Percentiles rank a stretch among this genome's conserved stretches.
phyloP scores from a whole-genome alignment of 2,329 filamentous ascomycete species.

The Pseudogymnoascus sp. region DNA sequence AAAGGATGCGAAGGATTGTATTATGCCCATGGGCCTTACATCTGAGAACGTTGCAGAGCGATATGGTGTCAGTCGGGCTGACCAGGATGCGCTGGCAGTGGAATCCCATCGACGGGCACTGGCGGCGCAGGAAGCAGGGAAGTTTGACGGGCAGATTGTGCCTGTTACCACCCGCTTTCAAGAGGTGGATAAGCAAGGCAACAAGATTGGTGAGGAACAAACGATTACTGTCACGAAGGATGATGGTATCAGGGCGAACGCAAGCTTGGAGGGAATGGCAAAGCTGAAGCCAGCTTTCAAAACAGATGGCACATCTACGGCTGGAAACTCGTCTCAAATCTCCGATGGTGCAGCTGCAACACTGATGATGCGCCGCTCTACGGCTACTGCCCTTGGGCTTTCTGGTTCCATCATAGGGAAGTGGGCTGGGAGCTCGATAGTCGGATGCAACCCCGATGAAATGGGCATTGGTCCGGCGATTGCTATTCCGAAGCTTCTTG shows the following conservation, averaged over 20 bases:
- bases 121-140: slow-evolving; percentile 57
- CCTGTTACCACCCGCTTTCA: slow-evolving; percentile 65
- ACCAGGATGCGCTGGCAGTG: slow-evolving; percentile 78
- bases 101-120: slow-evolving; percentile 67
- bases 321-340: slow-evolving; percentile 80
- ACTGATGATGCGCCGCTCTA: slow-evolving; percentile 76
- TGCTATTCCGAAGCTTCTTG: slow-evolving; percentile 76
- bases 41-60: slow-evolving; percentile 78
- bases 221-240: slow-evolving; percentile 64
- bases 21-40: slow-evolving; percentile 92
- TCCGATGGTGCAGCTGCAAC: slow-evolving; percentile 81
- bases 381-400: slow-evolving; percentile 66
- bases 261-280: slow-evolving; percentile 61
- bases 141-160: slow-evolving; percentile 72
- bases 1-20: slow-evolving; percentile 71
- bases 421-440: slow-evolving; percentile 68
- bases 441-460: slow-evolving; percentile 78
- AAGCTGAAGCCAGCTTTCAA: slow-evolving; percentile 83
- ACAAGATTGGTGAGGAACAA: slow-evolving; percentile 47
- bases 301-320: slow-evolving; percentile 66
- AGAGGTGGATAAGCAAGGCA: slow-evolving; percentile 53
- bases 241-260: slow-evolving; percentile 69
- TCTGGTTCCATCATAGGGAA: slow-evolving; percentile 65
- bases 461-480: slow-evolving; percentile 89
- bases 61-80: slow-evolving; percentile 63